phyloP scores from a whole-genome alignment of 805 yeast genomes.

The Crinitomyces ghanaensis region DNA sequence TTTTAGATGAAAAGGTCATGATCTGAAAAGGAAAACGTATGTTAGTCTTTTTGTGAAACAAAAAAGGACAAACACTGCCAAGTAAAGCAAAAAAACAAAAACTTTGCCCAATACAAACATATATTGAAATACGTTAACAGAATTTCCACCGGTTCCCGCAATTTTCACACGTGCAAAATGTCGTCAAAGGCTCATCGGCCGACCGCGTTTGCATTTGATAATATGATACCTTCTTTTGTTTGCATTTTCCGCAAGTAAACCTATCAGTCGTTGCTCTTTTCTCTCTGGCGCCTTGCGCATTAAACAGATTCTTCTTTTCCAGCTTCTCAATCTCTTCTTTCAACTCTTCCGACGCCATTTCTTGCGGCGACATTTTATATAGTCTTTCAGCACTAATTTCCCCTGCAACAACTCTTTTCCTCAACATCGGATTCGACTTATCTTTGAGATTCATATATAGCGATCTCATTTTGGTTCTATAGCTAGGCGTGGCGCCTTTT shows the following conservation, averaged over 20 bases:
- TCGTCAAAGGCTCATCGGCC: slow-evolving; percentile 97
- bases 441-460: slow-evolving; percentile 80
- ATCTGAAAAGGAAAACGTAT: no score
- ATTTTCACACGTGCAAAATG: slow-evolving; percentile 94
- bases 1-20: no score
- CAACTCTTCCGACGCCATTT: slow-evolving; percentile 87
- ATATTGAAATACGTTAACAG: slow-evolving; percentile 41
- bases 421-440: slow-evolving; percentile 76
- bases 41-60: no score
- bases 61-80: no score
- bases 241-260: slow-evolving; percentile 96
- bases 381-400: slow-evolving; percentile 54
- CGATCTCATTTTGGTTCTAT: slow-evolving; percentile 76
- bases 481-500: slow-evolving; percentile 41
- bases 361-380: slow-evolving; percentile 80
- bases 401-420: slow-evolving; percentile 56
- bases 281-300: slow-evolving; percentile 96
- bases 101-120: no score
- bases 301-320: slow-evolving; percentile 80
- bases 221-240: slow-evolving; percentile 91
- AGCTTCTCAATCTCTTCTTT: slow-evolving; percentile 76
- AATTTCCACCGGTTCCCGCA: slow-evolving; percentile 99
- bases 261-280: slow-evolving; percentile 93
- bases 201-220: slow-evolving; percentile 97
- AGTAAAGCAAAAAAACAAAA: no score